A percentile compares a stretch with the other conserved stretches of the same genome.
Conservation (phyloP, 2,329 filamentous ascomycete species). For the Chaetomiaceae sp. region DNA sequence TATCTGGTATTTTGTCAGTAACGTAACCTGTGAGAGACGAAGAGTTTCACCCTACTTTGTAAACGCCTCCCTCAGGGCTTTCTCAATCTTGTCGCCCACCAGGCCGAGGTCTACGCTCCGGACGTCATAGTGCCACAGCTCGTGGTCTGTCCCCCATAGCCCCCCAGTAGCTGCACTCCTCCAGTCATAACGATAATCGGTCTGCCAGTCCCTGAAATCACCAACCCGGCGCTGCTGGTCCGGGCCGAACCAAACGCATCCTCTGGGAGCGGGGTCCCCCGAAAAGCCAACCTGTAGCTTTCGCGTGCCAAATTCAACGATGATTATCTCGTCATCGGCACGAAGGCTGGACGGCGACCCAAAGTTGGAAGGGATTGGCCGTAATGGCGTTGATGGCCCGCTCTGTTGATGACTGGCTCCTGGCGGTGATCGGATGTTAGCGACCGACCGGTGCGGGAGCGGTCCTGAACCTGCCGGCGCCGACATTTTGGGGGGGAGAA, state of each 20-base stretch:
- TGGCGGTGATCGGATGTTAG: slow-evolving; percentile 46
- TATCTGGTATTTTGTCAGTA: slow-evolving; percentile 39
- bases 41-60: slow-evolving; percentile 57
- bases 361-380: slow-evolving; percentile 51
- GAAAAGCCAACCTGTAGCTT: slow-evolving; percentile 80
- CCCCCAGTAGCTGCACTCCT: slow-evolving; percentile 43
- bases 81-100: slow-evolving; percentile 81
- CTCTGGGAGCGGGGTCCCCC: slow-evolving; percentile 74
- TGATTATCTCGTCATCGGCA: slow-evolving; percentile 76
- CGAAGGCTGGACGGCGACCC: slow-evolving; percentile 58
- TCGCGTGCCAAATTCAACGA: slow-evolving; percentile 79
- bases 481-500: slow-evolving; percentile 8
- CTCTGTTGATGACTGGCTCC: slow-evolving; percentile 50
- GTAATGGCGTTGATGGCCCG: slow-evolving; percentile 43
- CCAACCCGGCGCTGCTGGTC: slow-evolving; percentile 73
- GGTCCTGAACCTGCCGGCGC: slow-evolving; percentile 29
- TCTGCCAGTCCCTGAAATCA: slow-evolving; percentile 71
- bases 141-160: slow-evolving; percentile 59
- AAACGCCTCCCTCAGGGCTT: slow-evolving; percentile 74
- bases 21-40: neutral
- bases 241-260: slow-evolving; percentile 64
- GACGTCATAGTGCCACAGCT: slow-evolving; percentile 78
- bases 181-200: slow-evolving; percentile 47
- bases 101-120: slow-evolving; percentile 70
- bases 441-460: slow-evolving; percentile 55